Evolutionary conservation across 257 asterid species (phyloP), one percentile per base, ranked within the genome.

Genomic region (Jaltomata sinuosa): DNA sequence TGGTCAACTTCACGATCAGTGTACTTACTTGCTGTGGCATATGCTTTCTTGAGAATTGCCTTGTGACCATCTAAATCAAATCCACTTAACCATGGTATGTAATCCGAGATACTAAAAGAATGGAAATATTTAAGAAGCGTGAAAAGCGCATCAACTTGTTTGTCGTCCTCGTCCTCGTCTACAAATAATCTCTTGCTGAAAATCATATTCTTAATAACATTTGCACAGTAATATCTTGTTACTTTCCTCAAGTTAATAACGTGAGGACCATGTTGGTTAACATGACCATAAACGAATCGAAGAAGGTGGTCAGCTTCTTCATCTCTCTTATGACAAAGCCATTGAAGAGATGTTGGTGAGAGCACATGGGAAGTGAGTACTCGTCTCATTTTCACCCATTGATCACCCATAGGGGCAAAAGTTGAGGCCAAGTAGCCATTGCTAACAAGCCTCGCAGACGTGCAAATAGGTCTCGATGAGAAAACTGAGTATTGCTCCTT

Each of bases 401-500:
- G 81, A 7, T 84, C 72, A 64, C 81, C 84, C 2, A 15, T 25
- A 6, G 87, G 84, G 14, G 67, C 14, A 34, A 79, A 59, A 3
- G 10, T n/a, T 18, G 15, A 27, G 45, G 80, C 61, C 84, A 79
- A 64, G 87, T 32, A 84, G 12, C 72, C 81, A 11, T 59, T 15
- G 82, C 82, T 32, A 21, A 47, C 5, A 1, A 85, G 11, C 4
- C 12, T 32, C 27, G 47, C 83, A 3, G 84, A 62, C 87, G 83
- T 79, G 64, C 64, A 83, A 36, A 55, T 31, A 1, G 88, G 88
- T 38, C 83, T 50, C 5, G 90, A 83, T 7, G 83, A 32, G 50
- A 88, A 88, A 29, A 27, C 11, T 0, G 27, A 38, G 61, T 88
- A 88, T 0, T 52, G 88, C 1, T 52, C 69, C 42, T 49, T 72